These are phyloP conservation scores for Tricholoma bakamatsutake DNA, from an alignment of 768 basidiomycete genomes.

Conservation along the genomic window DNA sequence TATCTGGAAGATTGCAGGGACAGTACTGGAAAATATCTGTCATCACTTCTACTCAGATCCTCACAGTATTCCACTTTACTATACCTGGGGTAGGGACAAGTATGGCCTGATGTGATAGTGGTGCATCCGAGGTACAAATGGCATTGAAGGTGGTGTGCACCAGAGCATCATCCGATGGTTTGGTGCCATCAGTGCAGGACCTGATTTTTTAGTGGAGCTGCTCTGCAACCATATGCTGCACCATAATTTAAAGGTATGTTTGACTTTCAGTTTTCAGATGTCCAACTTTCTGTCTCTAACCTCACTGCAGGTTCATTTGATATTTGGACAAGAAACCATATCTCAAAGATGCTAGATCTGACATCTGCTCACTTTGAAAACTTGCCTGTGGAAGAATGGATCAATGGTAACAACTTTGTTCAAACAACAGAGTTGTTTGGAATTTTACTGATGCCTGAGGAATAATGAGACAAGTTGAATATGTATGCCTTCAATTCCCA, in stretches of 20 bases:
- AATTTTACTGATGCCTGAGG: background rate
- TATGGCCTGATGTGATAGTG: background rate
- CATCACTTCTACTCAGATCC: background rate
- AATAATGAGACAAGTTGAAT: background rate
- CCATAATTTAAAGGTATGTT: background rate
- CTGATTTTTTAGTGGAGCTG: background rate
- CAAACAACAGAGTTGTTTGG: background rate
- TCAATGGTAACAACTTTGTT: background rate
- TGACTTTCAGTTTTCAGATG: background rate
- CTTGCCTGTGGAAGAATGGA: background rate
- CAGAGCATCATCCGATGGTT: conserved; percentile 2
- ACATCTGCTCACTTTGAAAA: background rate
- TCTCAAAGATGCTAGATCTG: background rate
- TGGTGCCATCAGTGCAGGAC: background rate
- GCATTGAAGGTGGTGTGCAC: background rate
- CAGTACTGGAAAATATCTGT: background rate
- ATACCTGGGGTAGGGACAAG: background rate
- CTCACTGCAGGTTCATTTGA: background rate
- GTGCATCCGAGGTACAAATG: background rate
- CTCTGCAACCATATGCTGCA: background rate
- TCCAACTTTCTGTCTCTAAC: no score
- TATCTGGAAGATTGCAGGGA: background rate
- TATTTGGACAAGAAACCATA: background rate
- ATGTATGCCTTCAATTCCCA: background rate
- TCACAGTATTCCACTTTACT: background rate